These are phyloP conservation scores for Yarrowia hollandica DNA, from an alignment of 805 yeast genomes.

Conservation along the genomic window DNA sequence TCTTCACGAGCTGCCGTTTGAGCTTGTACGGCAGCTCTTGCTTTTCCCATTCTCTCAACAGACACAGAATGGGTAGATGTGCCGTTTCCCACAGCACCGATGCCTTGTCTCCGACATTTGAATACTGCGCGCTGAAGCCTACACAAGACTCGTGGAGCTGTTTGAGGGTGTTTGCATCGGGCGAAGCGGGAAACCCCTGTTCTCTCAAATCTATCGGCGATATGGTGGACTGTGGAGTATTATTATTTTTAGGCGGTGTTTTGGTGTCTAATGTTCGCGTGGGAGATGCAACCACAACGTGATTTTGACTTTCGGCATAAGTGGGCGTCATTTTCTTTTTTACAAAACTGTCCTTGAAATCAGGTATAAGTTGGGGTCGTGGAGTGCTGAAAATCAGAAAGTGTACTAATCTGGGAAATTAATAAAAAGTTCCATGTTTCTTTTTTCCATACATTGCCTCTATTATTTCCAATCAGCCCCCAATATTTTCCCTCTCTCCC, in stretches of 20 bases:
- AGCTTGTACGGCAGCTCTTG: constrained; percentile 2
- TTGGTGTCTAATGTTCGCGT: constrained; percentile 5
- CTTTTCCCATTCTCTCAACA: constrained; percentile 4
- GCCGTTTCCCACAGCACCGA: background rate
- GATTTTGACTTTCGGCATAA: too few relatives aligned
- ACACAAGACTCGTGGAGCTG: background rate
- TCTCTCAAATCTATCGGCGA: background rate
- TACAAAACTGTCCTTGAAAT: too few relatives aligned
- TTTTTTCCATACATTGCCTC: too few relatives aligned
- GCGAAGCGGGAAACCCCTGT: background rate
- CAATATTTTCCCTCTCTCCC: background rate
- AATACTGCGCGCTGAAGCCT: background rate
- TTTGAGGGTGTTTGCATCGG: background rate
- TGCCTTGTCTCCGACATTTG: background rate
- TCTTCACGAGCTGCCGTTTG: background rate
- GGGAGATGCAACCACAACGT: background rate
- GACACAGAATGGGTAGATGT: background rate
- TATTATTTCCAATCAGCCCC: too few relatives aligned
- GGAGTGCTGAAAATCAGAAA: background rate
- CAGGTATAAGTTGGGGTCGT: too few relatives aligned
- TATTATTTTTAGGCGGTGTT: too few relatives aligned
- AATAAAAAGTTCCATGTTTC: too few relatives aligned
- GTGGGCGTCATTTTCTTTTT: too few relatives aligned
- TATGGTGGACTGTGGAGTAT: too few relatives aligned
- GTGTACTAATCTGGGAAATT: too few relatives aligned